Conservation (phyloP, 176 grass and related monocot species). For the Oryza brachyantha region DNA sequence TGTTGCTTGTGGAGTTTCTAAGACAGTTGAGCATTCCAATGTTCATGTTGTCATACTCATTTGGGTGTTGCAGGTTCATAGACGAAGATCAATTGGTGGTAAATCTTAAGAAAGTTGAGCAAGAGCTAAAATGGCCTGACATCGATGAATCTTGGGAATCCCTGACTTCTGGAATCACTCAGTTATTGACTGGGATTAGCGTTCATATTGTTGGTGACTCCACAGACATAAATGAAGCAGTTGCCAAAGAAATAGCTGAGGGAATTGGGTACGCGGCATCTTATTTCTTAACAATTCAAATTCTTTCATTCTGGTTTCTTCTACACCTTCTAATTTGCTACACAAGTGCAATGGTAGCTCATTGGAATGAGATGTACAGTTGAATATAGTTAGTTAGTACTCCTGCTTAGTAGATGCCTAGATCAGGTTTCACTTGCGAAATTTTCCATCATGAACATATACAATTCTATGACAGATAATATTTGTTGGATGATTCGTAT, state of each 20-base stretch:
- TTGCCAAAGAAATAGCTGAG: slow-evolving; percentile 72
- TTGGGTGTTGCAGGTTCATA: slow-evolving; percentile 59
- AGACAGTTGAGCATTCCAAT: background rate
- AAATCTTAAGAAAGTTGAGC: slow-evolving; percentile 82
- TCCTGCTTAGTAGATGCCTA: no score
- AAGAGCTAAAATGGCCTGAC: slow-evolving; percentile 88
- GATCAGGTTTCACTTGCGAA: background rate
- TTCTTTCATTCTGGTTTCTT: background rate
- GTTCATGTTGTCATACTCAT: background rate
- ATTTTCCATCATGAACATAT: background rate
- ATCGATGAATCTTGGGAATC: slow-evolving; percentile 92
- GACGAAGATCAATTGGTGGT: slow-evolving; percentile 87
- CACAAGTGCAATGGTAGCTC: background rate
- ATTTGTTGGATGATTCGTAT: slow-evolving; percentile 5
- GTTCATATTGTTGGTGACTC: slow-evolving; percentile 78
- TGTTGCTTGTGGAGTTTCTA: background rate
- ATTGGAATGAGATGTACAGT: background rate
- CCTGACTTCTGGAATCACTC: slow-evolving; percentile 66
- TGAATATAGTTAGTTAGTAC: background rate
- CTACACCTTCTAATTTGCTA: background rate
- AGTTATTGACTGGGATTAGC: slow-evolving; percentile 77
- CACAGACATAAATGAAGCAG: slow-evolving; percentile 70
- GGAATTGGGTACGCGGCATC: slow-evolving; percentile 67
- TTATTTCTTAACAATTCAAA: background rate
- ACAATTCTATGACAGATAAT: background rate